phyloP scores from a whole-genome alignment of 345 rosid species.

The Excoecaria cochinchinensis region DNA sequence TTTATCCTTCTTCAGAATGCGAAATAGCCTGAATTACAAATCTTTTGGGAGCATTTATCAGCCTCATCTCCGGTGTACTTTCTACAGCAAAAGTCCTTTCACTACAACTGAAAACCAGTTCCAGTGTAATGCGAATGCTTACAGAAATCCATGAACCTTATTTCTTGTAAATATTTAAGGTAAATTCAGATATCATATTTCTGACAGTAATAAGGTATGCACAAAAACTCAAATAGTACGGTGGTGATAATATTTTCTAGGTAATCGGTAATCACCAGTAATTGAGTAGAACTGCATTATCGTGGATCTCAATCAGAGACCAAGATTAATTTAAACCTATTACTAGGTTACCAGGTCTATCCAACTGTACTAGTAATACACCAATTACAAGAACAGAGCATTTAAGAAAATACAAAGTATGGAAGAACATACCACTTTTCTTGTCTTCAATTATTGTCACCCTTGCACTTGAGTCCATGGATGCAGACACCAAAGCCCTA shows the following conservation, averaged over 20 bases:
- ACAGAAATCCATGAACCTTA: neutral
- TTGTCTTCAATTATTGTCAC: slow-evolving; percentile 54
- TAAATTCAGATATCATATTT: neutral
- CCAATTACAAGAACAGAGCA: neutral
- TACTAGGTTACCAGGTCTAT: neutral
- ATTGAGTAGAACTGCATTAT: neutral
- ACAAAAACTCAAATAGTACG: neutral
- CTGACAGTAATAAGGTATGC: neutral
- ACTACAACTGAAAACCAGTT: neutral
- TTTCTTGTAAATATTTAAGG: neutral
- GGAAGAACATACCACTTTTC: slow-evolving; percentile 39
- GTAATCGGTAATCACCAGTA: neutral
- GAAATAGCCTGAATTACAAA: neutral
- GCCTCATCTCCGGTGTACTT: neutral
- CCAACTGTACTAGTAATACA: neutral
- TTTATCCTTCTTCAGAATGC: neutral
- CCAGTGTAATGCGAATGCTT: neutral
- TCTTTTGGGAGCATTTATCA: neutral
- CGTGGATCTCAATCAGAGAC: neutral
- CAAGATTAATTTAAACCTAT: neutral
- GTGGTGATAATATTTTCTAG: neutral
- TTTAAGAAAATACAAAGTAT: neutral
- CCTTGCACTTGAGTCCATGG: slow-evolving; percentile 90
- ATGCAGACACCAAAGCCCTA: slow-evolving; percentile 81
- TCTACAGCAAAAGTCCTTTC: neutral